phyloP scores from a whole-genome alignment of 2,329 filamentous ascomycete species.

The Diplodia intermedia region DNA sequence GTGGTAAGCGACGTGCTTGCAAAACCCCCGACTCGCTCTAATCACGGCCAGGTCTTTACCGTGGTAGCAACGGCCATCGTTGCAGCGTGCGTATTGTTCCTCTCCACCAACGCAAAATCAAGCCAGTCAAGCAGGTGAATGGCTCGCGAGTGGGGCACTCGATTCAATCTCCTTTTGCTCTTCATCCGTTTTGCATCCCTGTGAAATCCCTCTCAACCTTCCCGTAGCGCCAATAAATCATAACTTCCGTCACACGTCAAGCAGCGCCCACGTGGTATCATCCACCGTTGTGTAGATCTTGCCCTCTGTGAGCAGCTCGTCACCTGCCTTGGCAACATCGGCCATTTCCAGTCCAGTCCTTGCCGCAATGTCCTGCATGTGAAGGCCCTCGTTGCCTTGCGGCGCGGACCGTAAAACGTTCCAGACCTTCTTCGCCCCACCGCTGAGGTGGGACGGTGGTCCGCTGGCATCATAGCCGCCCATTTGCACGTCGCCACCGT shows the following conservation, averaged over 20 bases:
- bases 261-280: conserved; percentile 87
- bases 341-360: conserved; percentile 68
- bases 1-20: conserved; percentile 58
- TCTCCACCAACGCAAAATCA: conserved; percentile 47
- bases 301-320: conserved; percentile 77
- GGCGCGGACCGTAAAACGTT: conserved; percentile 69
- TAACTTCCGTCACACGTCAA: conserved; percentile 64
- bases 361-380: conserved; percentile 77
- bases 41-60: conserved; percentile 42
- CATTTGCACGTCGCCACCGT: conserved; percentile 29
- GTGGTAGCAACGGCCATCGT: conserved; percentile 51
- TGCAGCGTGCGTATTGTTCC: conserved; percentile 50
- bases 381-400: conserved; percentile 81
- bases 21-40: background rate
- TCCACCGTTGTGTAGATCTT: conserved; percentile 90
- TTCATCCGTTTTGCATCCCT: conserved; percentile 8
- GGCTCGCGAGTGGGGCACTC: conserved; percentile 8
- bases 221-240: conserved; percentile 8
- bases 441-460: conserved; percentile 45
- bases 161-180: background rate
- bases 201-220: conserved; percentile 6
- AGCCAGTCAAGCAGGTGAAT: conserved; percentile 9
- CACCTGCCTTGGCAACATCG: conserved; percentile 78
- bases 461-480: conserved; percentile 3
- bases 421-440: conserved; percentile 72